Conservation (phyloP, 305 asterid genomes). For the Plantago rigida region DNA sequence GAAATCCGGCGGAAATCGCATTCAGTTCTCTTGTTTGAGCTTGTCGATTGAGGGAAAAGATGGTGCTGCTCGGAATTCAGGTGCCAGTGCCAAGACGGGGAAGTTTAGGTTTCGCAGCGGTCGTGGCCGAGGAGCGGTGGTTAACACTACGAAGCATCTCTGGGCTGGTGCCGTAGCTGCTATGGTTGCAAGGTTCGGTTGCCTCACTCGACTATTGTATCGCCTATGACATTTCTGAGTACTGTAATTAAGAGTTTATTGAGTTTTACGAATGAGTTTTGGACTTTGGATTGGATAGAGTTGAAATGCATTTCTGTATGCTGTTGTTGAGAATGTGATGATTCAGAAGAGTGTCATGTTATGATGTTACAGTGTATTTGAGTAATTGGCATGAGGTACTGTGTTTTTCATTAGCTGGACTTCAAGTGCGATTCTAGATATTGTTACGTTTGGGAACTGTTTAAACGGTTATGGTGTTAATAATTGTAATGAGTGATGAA, state of each 20-base stretch:
- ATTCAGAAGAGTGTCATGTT: too few species aligned
- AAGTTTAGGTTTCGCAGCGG: slow-evolving; percentile 37
- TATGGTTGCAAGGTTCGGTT: slow-evolving; percentile 77
- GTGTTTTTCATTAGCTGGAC: too few species aligned
- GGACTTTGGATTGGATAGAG: background rate
- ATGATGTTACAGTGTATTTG: too few species aligned
- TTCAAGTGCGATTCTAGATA: too few species aligned
- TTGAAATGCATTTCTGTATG: background rate
- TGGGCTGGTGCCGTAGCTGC: slow-evolving; percentile 98
- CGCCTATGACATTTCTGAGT: background rate
- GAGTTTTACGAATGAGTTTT: background rate
- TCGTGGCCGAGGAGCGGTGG: slow-evolving; percentile 37
- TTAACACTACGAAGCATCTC: slow-evolving; percentile 82
- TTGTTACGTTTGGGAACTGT: too few species aligned
- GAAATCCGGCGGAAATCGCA: slow-evolving; percentile 25
- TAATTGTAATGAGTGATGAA: too few species aligned
- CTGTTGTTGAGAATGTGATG: too few species aligned
- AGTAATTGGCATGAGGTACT: too few species aligned
- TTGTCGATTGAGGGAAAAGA: slow-evolving; percentile 42
- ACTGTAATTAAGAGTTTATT: too few species aligned
- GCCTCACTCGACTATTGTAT: background rate
- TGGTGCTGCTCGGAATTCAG: slow-evolving; percentile 26
- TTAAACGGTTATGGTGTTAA: too few species aligned
- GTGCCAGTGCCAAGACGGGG: slow-evolving; percentile 27
- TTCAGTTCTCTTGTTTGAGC: slow-evolving; percentile 58